Base-by-base conservation (phyloP, 1,284 basidiomycete genomes). In the Apiotrichum montevideense region DNA sequence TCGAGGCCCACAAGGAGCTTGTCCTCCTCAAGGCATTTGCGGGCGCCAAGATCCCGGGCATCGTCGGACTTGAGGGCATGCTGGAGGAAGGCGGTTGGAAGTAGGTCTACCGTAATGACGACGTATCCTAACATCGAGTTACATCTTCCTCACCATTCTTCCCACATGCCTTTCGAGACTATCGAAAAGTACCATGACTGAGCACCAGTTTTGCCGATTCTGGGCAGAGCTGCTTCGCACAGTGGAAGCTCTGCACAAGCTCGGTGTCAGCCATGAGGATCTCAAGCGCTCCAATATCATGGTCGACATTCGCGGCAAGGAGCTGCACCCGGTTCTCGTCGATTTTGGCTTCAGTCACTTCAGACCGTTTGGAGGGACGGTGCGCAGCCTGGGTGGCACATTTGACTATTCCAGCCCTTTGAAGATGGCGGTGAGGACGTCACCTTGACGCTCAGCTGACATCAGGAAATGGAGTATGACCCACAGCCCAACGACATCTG, bases 331-430 rank as follows among this genome's bases (percentile, higher is more conserved):
- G 0, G 53, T 67, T 4, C 54, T 76, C 3, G 70, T 69, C 10
- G 75, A 77, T 52, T 75, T 75, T 55, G 75, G 75, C 0, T 75
- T 77, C 56, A 67, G 68, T 32, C 71, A 72, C 37, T 73, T 77
- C 59, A 57, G 50, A 37, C 67, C 72, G 0, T 4, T 61, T 14
- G 63, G 62, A 4, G 65, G 58, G 32, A 39, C 29, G 8, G 67
- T 72, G 35, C 56, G 51, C 46, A 69, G 72, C 45, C 57, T 63
- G 1, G 75, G 75, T 10, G 75, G 75, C 0, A 77, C 75, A 0
- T 35, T 71, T 43, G 71, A 75, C 29, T 77, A 76, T 54, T 66
- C 70, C 6, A 72, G 71, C 58, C 75, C 75, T 0, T 68, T 74
- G 54, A 77, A 77, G 57, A 59, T 68, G 6, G 62, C 60, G 5